A percentile compares a stretch with the other conserved stretches of the same genome.
Evolutionary conservation across 176 grass and related monocot species (phyloP).

Genomic region (Eleusine indica): DNA sequence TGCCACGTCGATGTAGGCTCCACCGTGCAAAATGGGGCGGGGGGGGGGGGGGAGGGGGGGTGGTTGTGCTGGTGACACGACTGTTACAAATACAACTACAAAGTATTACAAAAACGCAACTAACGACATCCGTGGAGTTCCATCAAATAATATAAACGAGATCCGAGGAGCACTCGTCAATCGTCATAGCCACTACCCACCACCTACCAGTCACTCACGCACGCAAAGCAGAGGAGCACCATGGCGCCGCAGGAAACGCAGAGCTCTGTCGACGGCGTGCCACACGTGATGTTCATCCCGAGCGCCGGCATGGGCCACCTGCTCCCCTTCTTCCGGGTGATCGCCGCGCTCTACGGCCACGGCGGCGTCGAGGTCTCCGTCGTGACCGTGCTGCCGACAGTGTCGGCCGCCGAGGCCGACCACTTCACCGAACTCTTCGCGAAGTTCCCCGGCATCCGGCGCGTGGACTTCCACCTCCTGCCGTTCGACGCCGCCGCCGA

Average conservation of each 20-base stretch:
- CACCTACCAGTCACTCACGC: not conserved
- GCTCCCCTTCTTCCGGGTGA: constrained; percentile 59
- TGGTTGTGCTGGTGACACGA: no score
- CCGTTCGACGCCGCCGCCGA: constrained; percentile 20
- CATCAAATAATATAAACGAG: no score
- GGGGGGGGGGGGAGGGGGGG: no score
- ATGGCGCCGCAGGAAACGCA: not conserved
- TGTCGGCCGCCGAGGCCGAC: constrained; percentile 52
- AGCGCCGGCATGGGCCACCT: constrained; percentile 86
- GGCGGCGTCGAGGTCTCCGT: constrained; percentile 56
- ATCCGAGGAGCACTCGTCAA: no score
- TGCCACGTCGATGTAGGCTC: no score
- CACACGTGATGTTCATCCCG: constrained; percentile 59
- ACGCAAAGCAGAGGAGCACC: not conserved
- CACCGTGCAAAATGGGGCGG: no score
- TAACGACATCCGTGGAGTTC: no score
- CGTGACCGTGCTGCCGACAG: constrained; percentile 50
- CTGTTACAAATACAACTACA: no score
- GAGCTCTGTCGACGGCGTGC: not conserved
- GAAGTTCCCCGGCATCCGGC: constrained; percentile 42
- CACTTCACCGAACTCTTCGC: constrained; percentile 45
- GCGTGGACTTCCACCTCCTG: constrained; percentile 54
- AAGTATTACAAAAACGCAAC: no score
- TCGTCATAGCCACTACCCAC: no score
- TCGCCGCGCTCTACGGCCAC: constrained; percentile 30